Evolutionary conservation across 2,329 filamentous ascomycete species (phyloP).

Genomic region (Verticillium klebahnii): DNA sequence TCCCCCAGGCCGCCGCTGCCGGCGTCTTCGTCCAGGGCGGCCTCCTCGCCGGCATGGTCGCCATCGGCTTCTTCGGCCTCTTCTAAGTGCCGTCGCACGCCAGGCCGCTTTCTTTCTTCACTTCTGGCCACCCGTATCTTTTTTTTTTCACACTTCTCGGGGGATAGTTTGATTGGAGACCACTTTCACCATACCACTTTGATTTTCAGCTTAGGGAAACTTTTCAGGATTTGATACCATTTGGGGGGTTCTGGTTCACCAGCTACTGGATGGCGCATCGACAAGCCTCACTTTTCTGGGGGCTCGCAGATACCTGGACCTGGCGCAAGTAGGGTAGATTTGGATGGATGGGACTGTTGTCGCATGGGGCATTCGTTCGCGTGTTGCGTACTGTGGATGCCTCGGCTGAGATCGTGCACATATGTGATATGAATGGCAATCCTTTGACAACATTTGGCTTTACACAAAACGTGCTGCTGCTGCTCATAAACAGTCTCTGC

Average conservation of each 20-base stretch:
- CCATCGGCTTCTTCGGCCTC: constrained; percentile 34
- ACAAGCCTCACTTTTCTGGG: not conserved
- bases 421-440: not conserved
- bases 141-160: constrained; percentile 15
- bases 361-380: not conserved
- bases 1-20: constrained; percentile 18
- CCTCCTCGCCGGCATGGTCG: constrained; percentile 32
- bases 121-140: constrained; percentile 8
- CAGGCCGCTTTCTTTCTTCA: constrained; percentile 1
- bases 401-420: not conserved
- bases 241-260: not conserved
- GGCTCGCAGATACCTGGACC: not conserved
- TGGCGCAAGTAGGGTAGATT: not conserved
- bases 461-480: not conserved
- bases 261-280: not conserved
- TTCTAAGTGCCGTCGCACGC: constrained; percentile 17
- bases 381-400: not conserved
- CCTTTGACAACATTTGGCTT: not conserved
- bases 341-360: not conserved
- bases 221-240: not conserved
- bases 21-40: constrained; percentile 33
- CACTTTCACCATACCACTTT: not conserved
- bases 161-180: constrained; percentile 20
- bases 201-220: not conserved
- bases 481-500: no score